Percentiles rank a stretch among this genome's conserved stretches.
Evolutionary conservation across 305 asterid species (phyloP).

Genomic region (Caryopteris hybrid): DNA sequence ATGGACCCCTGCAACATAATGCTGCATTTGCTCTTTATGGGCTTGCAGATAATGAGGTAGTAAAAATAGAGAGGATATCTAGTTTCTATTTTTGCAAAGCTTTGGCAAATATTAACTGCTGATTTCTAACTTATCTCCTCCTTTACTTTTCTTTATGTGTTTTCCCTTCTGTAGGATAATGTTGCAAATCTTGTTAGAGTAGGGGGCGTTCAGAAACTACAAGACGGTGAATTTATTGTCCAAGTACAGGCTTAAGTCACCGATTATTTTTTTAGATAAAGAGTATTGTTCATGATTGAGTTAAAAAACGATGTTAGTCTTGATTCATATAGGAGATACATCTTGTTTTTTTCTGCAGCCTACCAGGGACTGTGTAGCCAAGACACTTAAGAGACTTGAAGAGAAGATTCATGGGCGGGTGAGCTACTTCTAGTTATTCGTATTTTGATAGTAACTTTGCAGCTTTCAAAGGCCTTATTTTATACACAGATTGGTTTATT

Average conservation of each 20-base stretch:
- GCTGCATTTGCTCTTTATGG: slow-evolving; percentile 99
- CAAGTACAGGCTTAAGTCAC: slow-evolving; percentile 47
- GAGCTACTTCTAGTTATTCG: slow-evolving; percentile 28
- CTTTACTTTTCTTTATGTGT: neutral
- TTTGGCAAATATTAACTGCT: slow-evolving; percentile 3
- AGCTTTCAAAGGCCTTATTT: neutral
- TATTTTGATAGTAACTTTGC: neutral
- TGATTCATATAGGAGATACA: neutral
- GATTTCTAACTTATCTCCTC: neutral
- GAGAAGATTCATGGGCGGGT: slow-evolving; percentile 99
- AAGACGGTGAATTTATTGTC: slow-evolving; percentile 95
- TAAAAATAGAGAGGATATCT: slow-evolving; percentile 11
- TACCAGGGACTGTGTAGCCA: slow-evolving; percentile 97
- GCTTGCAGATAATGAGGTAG: slow-evolving; percentile 98
- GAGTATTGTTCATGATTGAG: neutral
- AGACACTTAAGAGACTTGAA: slow-evolving; percentile 93
- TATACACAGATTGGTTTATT: neutral
- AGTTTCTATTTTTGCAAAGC: neutral
- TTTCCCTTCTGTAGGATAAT: slow-evolving; percentile 62
- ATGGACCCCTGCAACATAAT: slow-evolving; percentile 94
- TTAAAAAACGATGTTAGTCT: slow-evolving; percentile 1
- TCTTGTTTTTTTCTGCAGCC: slow-evolving; percentile 60
- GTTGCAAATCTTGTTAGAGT: slow-evolving; percentile 89
- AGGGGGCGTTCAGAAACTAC: slow-evolving; percentile 97
- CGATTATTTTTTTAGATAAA: neutral